phyloP scores from a whole-genome alignment of 164 flowering plant genomes.

The Magnolia changhungtana region DNA sequence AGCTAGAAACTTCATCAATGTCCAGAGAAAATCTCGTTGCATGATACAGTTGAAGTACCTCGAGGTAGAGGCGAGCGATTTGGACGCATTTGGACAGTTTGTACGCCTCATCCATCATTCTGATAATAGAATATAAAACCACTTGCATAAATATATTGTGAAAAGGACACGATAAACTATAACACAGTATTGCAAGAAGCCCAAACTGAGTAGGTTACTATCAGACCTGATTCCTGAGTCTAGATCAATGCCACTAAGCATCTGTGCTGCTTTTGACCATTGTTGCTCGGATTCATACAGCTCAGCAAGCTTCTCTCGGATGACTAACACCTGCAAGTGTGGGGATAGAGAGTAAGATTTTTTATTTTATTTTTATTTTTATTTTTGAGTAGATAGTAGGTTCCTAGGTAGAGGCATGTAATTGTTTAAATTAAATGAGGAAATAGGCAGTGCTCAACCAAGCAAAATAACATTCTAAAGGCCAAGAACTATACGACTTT shows the following conservation, averaged over 20 bases:
- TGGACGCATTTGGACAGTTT: constrained; percentile 92
- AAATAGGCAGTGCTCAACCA: background rate
- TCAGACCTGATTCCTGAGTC: constrained; percentile 91
- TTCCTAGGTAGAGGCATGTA: no score
- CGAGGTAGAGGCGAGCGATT: constrained; percentile 94
- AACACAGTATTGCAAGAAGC: background rate
- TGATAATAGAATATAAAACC: constrained; percentile 22
- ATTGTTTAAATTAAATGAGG: no score
- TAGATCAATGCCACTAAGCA: constrained; percentile 97
- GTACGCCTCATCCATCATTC: constrained; percentile 86
- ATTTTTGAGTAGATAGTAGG: no score
- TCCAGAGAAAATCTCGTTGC: background rate
- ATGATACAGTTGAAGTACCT: constrained; percentile 45
- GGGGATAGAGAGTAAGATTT: background rate
- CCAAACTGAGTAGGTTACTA: background rate
- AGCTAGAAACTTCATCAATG: background rate
- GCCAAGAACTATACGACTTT: no score
- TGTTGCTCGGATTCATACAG: constrained; percentile 92
- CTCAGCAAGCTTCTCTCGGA: constrained; percentile 97
- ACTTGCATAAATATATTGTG: background rate
- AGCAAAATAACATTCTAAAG: no score
- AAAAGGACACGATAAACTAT: background rate
- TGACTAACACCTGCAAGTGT: constrained; percentile 62
- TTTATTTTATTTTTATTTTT: no score
- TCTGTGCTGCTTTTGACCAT: constrained; percentile 99